Percentiles rank a stretch among this genome's conserved stretches.
phyloP scores from a whole-genome alignment of 805 yeast genomes.

The Hanseniaspora mollemarum region DNA sequence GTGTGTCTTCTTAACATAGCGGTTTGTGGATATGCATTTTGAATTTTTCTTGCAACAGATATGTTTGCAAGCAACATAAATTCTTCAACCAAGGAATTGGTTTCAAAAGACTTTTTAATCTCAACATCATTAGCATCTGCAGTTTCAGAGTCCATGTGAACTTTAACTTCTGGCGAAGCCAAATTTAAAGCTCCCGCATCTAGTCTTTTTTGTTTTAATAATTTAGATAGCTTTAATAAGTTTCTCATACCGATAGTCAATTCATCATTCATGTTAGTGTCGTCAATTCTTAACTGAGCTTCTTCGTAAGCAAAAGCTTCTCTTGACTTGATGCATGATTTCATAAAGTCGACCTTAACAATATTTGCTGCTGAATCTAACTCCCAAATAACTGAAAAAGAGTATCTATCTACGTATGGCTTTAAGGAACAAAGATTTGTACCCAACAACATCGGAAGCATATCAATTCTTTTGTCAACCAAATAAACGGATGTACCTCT shows the following conservation, averaged over 20 bases:
- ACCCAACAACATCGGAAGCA: constrained; percentile 91
- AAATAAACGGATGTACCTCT: constrained; percentile 95
- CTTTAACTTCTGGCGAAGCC: constrained; percentile 97
- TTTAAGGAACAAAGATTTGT: constrained; percentile 90
- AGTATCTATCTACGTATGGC: constrained; percentile 90
- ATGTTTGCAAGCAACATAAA: constrained; percentile 96
- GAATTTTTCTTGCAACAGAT: constrained; percentile 86
- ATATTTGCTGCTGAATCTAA: constrained; percentile 77
- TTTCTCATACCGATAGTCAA: constrained; percentile 83
- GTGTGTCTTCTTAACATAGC: constrained; percentile 98
- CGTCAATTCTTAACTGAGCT: constrained; percentile 89
- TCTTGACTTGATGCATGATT: constrained; percentile 79
- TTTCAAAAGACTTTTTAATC: constrained; percentile 72
- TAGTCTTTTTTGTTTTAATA: constrained; percentile 70
- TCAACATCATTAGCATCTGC: constrained; percentile 95
- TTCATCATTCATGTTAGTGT: constrained; percentile 60
- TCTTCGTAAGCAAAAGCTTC: constrained; percentile 91
- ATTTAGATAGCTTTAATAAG: constrained; percentile 65
- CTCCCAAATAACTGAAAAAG: constrained; percentile 95
- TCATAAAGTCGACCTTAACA: constrained; percentile 63
- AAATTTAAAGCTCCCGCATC: constrained; percentile 93
- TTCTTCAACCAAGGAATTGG: constrained; percentile 94
- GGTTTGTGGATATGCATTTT: constrained; percentile 89
- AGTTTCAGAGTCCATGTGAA: constrained; percentile 92
- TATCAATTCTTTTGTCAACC: constrained; percentile 96